phyloP scores from a whole-genome alignment of 2,329 filamentous ascomycete species.

The Setomelanomma holmii region DNA sequence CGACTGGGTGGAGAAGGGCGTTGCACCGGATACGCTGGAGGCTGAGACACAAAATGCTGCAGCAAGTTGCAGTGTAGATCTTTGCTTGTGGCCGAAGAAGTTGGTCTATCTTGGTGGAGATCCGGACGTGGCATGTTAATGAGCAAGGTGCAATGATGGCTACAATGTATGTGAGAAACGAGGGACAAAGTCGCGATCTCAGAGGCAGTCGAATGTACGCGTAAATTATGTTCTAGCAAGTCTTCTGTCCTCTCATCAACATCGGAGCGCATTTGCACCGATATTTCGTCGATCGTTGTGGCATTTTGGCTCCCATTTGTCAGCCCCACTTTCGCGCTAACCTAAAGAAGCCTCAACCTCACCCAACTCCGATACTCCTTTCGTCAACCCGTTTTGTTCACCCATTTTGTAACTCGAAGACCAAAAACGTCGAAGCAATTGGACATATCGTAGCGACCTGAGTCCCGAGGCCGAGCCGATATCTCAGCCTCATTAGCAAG shows the following conservation, averaged over 20 bases:
- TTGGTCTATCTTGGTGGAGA: slow-evolving; percentile 16
- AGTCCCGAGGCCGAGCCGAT: neutral
- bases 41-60: neutral
- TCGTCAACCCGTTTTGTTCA: neutral
- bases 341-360: neutral
- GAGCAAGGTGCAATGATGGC: neutral
- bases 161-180: too few species aligned
- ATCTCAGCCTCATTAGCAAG: neutral
- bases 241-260: too few species aligned
- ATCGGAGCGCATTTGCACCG: too few species aligned
- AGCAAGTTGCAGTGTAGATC: slow-evolving; percentile 5
- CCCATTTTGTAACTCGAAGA: neutral
- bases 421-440: neutral
- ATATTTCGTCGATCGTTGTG: too few species aligned
- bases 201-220: too few species aligned
- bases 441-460: neutral
- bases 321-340: too few species aligned
- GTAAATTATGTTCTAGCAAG: too few species aligned
- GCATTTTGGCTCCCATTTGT: too few species aligned
- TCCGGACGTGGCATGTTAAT: slow-evolving; percentile 6
- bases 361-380: neutral
- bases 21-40: slow-evolving; percentile 16
- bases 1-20: slow-evolving; percentile 40
- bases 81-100: slow-evolving; percentile 24
- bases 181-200: too few species aligned